Evolutionary conservation across 805 yeast species (phyloP), one percentile per base, ranked within the genome.

Genomic region (Candida dajiaensis): DNA sequence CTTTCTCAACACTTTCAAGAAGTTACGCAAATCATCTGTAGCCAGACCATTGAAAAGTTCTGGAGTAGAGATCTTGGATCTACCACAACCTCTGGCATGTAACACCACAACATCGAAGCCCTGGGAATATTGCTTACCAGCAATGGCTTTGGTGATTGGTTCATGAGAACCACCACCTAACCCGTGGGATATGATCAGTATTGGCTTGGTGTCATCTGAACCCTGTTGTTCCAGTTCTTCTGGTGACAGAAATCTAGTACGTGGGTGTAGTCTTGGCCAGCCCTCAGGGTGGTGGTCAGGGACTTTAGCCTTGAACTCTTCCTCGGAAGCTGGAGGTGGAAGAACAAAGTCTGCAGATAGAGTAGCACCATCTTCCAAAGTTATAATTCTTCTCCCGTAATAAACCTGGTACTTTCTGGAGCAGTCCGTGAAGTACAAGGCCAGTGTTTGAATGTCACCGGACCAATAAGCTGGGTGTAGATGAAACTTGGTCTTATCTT

Each of bases 111-210:
- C 83, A 64, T 83, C 79, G 59, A 80, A 72, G 45, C 67, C 66
- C 15, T 66, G 64, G 1, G 61, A 55, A 28, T 74, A 70, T 41
- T 82, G 63, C 19, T 66, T 62, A 40, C 68, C 66, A 33, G 78
- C 64, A 35, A 80, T 66, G 9, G 83, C 74, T 51, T 89, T 72
- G 41, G 85, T 76, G 47, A 81, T 81, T 19, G 86, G 80, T 61
- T 85, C 94, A 55, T 81, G 85, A 15, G 88, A 80, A 1, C 95
- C 95, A 48, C 94, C 92, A 23, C 86, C 83, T 35, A 85, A 69
- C 2, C 94, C 95, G 57, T 85, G 92, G 42, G 76, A 64, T 9
- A 83, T 77, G 28, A 85, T 67, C 19, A 81, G 70, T 41, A 85
- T 67, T 4, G 90, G 90, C 49, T 70, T 72, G 0, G 50, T 38